These are phyloP conservation scores for Mycena galericulata DNA, from an alignment of 768 basidiomycete species.

Conservation along the genomic window DNA sequence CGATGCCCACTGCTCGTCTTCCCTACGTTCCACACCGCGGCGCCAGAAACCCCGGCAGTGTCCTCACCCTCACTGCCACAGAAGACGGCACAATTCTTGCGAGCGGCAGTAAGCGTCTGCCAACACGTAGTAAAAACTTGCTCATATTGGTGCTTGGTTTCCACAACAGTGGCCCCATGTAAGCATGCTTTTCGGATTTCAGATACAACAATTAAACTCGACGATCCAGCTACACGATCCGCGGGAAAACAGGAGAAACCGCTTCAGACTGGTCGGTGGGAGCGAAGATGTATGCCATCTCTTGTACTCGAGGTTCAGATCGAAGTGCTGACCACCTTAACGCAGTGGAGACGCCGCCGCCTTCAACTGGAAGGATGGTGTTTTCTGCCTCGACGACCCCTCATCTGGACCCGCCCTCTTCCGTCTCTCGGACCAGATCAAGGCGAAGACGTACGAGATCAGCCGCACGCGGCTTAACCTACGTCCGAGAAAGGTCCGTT, in stretches of 20 bases:
- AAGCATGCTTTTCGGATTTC: background rate
- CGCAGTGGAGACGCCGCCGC: slow-evolving; percentile 8
- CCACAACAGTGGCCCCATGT: slow-evolving; percentile 16
- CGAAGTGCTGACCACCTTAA: background rate
- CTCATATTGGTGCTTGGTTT: slow-evolving; percentile 8
- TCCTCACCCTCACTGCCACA: slow-evolving; percentile 16
- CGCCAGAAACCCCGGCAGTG: background rate
- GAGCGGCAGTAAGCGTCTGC: slow-evolving; percentile 19
- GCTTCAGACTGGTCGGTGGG: background rate
- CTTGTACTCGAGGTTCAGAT: background rate
- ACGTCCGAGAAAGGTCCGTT: slow-evolving; percentile 12
- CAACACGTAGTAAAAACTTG: background rate
- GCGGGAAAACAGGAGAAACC: background rate
- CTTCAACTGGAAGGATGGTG: slow-evolving; percentile 17
- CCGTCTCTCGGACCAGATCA: slow-evolving; percentile 2
- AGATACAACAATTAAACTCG: background rate
- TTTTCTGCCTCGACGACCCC: slow-evolving; percentile 18
- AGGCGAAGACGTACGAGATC: slow-evolving; percentile 6
- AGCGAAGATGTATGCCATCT: background rate
- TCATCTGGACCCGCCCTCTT: slow-evolving; percentile 14
- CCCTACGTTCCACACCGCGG: slow-evolving; percentile 18
- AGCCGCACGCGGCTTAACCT: background rate
- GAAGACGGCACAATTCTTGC: slow-evolving; percentile 17
- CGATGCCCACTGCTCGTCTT: slow-evolving; percentile 14
- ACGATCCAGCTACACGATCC: background rate